Conservation (phyloP, 2,329 filamentous ascomycete species). For the Fusarium stilboides region DNA sequence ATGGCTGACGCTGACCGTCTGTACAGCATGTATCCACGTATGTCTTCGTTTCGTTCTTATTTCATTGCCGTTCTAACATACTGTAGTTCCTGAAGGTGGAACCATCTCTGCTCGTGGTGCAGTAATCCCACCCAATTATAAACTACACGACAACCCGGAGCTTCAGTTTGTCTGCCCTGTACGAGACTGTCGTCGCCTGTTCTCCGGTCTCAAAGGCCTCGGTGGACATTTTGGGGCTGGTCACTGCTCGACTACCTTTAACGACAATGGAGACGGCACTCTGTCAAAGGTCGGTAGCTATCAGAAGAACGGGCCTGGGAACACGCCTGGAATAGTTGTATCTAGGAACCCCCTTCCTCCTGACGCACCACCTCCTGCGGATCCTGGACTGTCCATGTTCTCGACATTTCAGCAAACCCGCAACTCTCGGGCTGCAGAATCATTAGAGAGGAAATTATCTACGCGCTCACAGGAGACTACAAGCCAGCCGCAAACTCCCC, state of each 20-base stretch:
- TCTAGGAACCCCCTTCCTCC: constrained; percentile 47
- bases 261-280: constrained; percentile 61
- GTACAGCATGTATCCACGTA: constrained; percentile 41
- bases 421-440: background rate
- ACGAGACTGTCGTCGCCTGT: constrained; percentile 54
- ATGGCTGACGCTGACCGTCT: constrained; percentile 35
- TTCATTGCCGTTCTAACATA: constrained; percentile 16
- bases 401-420: constrained; percentile 24
- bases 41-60: background rate
- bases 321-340: constrained; percentile 50
- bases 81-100: constrained; percentile 25
- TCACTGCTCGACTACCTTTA: constrained; percentile 51
- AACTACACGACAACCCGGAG: constrained; percentile 41
- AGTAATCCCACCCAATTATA: constrained; percentile 55
- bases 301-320: constrained; percentile 32
- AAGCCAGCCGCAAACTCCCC: background rate
- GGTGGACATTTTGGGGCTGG: constrained; percentile 48
- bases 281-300: constrained; percentile 52
- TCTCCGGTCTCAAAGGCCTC: constrained; percentile 44
- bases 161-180: constrained; percentile 57
- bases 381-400: constrained; percentile 31
- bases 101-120: constrained; percentile 46
- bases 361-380: constrained; percentile 39
- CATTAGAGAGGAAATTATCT: constrained; percentile 10
- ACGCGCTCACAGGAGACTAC: background rate